Percentiles rank a stretch among this genome's conserved stretches.
These are phyloP conservation scores for Mallotus japonicus DNA, from an alignment of 441 rosid species.

Conservation along the genomic window DNA sequence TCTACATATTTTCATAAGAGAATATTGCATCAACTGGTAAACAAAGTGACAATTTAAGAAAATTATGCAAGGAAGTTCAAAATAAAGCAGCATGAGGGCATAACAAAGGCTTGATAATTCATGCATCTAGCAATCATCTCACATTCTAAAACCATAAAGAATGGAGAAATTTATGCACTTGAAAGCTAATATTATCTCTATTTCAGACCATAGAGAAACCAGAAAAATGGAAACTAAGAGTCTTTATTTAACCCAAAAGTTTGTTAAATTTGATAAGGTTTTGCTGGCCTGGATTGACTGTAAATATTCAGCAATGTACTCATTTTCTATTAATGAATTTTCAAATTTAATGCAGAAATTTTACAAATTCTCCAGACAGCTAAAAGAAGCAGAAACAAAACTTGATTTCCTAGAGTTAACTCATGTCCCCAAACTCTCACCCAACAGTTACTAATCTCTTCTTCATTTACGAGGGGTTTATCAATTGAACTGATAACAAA, in stretches of 20 bases:
- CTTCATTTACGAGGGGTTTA: constrained; percentile 9
- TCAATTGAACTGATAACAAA: background rate
- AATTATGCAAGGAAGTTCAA: background rate
- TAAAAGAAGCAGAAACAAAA: background rate
- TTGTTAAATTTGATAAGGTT: background rate
- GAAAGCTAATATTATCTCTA: constrained; percentile 4
- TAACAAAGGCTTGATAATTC: background rate
- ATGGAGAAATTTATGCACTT: background rate
- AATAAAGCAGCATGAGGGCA: background rate
- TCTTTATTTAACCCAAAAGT: background rate
- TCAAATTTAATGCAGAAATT: background rate
- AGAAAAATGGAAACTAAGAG: background rate
- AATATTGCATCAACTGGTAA: background rate
- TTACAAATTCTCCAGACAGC: background rate
- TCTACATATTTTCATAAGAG: background rate
- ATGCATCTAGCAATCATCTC: background rate
- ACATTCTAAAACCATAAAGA: background rate
- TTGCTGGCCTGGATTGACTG: background rate
- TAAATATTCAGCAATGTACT: background rate
- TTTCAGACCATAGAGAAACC: background rate
- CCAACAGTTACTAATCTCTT: background rate
- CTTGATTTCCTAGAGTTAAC: background rate
- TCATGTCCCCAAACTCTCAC: background rate
- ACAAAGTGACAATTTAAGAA: background rate
- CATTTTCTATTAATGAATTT: background rate